phyloP scores from a whole-genome alignment of 1,139 yeast species.

The Torulaspora globosa region DNA sequence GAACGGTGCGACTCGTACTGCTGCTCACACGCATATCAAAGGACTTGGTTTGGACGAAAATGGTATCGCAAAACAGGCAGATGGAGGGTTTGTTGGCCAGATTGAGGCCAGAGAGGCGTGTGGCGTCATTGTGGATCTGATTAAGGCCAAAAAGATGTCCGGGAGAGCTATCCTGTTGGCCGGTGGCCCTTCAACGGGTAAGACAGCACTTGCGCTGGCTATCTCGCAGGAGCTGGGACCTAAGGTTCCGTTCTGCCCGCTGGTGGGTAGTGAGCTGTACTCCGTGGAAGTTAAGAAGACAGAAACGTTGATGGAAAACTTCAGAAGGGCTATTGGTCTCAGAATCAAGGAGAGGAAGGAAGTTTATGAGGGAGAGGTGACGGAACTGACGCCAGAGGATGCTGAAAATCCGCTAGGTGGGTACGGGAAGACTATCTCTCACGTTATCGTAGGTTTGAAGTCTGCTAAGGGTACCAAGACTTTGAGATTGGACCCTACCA shows the following conservation, averaged over 20 bases:
- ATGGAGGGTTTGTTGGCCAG: conserved; percentile 96
- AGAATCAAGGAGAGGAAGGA: conserved; percentile 96
- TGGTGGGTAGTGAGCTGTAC: conserved; percentile 90
- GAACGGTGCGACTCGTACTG: conserved; percentile 63
- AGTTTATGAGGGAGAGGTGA: conserved; percentile 97
- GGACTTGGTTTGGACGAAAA: conserved; percentile 91
- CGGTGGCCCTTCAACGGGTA: conserved; percentile 98
- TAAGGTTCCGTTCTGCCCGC: conserved; percentile 96
- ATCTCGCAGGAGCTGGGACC: conserved; percentile 97
- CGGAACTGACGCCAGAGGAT: conserved; percentile 94
- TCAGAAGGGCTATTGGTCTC: conserved; percentile 92
- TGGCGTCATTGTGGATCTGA: conserved; percentile 90
- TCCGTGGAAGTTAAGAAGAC: conserved; percentile 98
- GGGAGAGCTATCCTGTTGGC: conserved; percentile 95
- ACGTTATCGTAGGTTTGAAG: conserved; percentile 89
- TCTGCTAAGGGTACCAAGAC: conserved; percentile 95
- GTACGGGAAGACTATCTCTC: conserved; percentile 92
- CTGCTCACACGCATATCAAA: conserved; percentile 95
- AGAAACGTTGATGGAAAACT: conserved; percentile 94
- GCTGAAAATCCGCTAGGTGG: conserved; percentile 97
- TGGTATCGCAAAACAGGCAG: conserved; percentile 78
- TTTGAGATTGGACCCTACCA: conserved; percentile 87
- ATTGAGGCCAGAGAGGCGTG: conserved; percentile 94
- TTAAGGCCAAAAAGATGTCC: conserved; percentile 88
- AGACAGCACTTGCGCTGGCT: conserved; percentile 93